Conservation (phyloP, 805 yeast genomes). For the Barnettozyma sp. region DNA sequence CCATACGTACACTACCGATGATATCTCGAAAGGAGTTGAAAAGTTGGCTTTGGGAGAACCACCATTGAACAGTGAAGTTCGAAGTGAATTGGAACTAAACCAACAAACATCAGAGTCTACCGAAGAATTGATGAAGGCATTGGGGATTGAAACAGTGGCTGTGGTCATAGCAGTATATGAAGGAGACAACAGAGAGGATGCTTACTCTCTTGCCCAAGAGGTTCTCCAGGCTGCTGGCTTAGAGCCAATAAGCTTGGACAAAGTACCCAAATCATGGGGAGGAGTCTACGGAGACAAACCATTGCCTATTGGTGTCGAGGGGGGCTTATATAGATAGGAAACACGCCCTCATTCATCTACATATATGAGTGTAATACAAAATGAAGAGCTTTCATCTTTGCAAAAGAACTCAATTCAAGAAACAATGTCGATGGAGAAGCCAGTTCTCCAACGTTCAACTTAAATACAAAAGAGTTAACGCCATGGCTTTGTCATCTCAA, state of each 20-base stretch:
- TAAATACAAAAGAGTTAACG: too few species aligned
- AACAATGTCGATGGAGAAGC: constrained; percentile 1
- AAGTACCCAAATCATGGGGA: constrained; percentile 70
- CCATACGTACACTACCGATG: background rate
- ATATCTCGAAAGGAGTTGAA: constrained; percentile 3
- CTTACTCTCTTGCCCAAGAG: constrained; percentile 41
- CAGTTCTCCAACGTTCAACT: background rate
- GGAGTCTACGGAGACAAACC: constrained; percentile 77
- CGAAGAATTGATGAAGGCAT: constrained; percentile 3
- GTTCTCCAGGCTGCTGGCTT: constrained; percentile 27
- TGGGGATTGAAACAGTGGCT: constrained; percentile 26
- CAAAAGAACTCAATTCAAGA: background rate
- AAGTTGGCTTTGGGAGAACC: constrained; percentile 1
- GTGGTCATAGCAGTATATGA: constrained; percentile 69
- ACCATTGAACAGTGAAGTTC: background rate
- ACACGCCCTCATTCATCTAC: background rate
- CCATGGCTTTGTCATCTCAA: too few species aligned
- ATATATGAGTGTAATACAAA: background rate
- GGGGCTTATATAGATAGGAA: constrained; percentile 59
- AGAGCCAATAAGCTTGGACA: constrained; percentile 28
- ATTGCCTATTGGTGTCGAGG: constrained; percentile 62
- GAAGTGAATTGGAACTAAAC: background rate
- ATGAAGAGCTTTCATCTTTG: background rate
- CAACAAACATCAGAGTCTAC: constrained; percentile 8
- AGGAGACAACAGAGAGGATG: constrained; percentile 82